These are phyloP conservation scores for Eucalyptus pauciflora DNA, from an alignment of 345 rosid species.

Conservation along the genomic window DNA sequence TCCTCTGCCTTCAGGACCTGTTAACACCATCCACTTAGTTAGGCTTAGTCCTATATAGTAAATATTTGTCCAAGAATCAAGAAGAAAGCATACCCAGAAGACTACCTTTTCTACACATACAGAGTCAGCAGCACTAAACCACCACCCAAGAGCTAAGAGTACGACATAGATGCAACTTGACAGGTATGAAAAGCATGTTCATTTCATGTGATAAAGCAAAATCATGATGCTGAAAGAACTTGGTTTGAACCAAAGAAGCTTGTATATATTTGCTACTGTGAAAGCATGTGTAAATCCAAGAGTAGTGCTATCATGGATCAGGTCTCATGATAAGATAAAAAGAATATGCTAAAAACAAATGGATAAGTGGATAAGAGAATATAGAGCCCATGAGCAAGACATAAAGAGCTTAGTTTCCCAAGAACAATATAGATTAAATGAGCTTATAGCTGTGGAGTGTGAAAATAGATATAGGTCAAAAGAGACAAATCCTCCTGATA, in stretches of 20 bases:
- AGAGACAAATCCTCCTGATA: not conserved
- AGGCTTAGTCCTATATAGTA: not conserved
- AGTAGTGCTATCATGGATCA: not conserved
- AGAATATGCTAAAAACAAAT: not conserved
- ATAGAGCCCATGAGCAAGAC: not conserved
- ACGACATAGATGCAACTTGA: not conserved
- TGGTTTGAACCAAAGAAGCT: not conserved
- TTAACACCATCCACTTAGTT: not conserved
- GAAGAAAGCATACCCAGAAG: not conserved
- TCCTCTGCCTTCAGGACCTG: constrained; percentile 88
- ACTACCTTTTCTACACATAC: not conserved
- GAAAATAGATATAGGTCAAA: not conserved
- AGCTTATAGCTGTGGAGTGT: not conserved
- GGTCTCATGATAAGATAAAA: not conserved
- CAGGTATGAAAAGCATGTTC: not conserved
- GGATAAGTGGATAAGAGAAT: not conserved
- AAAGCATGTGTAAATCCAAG: not conserved
- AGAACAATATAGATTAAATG: not conserved
- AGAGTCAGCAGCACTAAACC: not conserved
- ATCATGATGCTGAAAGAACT: not conserved
- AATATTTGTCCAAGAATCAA: not conserved
- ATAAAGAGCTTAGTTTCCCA: not conserved
- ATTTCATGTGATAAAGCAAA: not conserved
- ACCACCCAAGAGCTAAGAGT: not conserved
- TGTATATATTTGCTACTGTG: not conserved